Conservation (phyloP, 2,329 filamentous ascomycete genomes). For the Graphilbum fragrans region DNA sequence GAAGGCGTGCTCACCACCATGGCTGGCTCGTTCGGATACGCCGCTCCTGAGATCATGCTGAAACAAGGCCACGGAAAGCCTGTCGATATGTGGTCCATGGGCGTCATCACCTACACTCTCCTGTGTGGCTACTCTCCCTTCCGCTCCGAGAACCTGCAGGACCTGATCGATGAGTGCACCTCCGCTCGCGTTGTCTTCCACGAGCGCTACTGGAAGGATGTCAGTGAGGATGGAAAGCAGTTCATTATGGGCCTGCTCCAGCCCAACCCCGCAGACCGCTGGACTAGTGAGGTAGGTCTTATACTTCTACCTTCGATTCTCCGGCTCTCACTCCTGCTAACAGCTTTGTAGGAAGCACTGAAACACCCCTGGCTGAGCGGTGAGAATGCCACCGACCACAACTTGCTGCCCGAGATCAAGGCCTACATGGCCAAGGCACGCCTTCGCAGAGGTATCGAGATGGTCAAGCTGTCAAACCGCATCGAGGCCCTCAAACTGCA, state of each 20-base stretch:
- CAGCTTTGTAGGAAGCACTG: constrained; percentile 50
- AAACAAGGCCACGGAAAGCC: constrained; percentile 96
- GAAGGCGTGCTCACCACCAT: constrained; percentile 92
- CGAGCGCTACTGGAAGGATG: constrained; percentile 96
- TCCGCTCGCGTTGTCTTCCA: constrained; percentile 82
- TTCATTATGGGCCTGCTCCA: constrained; percentile 80
- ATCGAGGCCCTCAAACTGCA: constrained; percentile 91
- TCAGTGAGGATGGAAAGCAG: constrained; percentile 87
- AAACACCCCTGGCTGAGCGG: constrained; percentile 83
- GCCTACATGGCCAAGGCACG: constrained; percentile 86
- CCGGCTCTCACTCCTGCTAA: neutral
- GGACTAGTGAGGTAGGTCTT: constrained; percentile 57
- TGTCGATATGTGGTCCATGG: constrained; percentile 98
- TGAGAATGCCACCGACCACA: constrained; percentile 85
- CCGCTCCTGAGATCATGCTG: constrained; percentile 95
- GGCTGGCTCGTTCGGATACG: constrained; percentile 97
- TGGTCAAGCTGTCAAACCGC: constrained; percentile 90
- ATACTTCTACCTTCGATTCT: neutral
- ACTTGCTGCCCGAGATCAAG: constrained; percentile 93
- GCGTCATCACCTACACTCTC: constrained; percentile 96
- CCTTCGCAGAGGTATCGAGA: constrained; percentile 84
- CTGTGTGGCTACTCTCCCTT: constrained; percentile 98
- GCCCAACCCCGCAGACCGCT: constrained; percentile 63
- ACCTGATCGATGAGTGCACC: constrained; percentile 90
- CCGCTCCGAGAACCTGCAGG: constrained; percentile 83